Conservation (phyloP, 441 rosid genomes). For the Kokia cookei region DNA sequence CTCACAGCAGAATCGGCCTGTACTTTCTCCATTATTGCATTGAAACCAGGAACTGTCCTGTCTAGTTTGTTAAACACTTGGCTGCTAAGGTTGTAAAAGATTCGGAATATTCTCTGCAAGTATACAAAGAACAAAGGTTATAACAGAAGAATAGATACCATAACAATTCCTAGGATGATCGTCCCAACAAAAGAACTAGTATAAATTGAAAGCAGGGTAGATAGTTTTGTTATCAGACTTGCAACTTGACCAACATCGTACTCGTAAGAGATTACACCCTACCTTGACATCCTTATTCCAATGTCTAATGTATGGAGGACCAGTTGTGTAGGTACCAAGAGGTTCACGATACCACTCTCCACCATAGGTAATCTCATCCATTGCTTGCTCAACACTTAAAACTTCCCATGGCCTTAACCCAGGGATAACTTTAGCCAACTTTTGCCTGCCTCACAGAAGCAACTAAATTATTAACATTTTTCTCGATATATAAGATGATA, state of each 20-base stretch:
- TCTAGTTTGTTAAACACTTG: constrained; percentile 30
- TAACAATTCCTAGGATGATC: background rate
- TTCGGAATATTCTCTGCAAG: constrained; percentile 41
- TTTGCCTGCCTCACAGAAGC: constrained; percentile 34
- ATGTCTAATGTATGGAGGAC: constrained; percentile 72
- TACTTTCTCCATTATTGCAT: constrained; percentile 45
- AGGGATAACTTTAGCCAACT: constrained; percentile 64
- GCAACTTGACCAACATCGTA: background rate
- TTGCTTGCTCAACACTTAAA: constrained; percentile 85
- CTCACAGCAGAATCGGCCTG: constrained; percentile 29
- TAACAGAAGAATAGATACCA: background rate
- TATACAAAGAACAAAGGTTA: background rate
- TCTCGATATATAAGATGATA: background rate
- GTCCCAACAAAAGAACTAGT: background rate
- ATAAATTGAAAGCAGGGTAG: background rate
- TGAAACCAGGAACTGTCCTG: constrained; percentile 54
- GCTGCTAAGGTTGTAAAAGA: constrained; percentile 33
- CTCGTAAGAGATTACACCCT: background rate
- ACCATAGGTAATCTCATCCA: constrained; percentile 74
- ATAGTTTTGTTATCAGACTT: background rate
- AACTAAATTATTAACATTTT: constrained; percentile 3
- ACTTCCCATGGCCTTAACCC: constrained; percentile 97
- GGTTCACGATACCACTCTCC: constrained; percentile 92
- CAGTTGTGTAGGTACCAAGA: constrained; percentile 65
- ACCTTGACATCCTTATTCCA: constrained; percentile 69